A percentile compares a stretch with the other conserved stretches of the same genome.
phyloP scores from a whole-genome alignment of 768 basidiomycete species.

The Dacryopinax primogenitus region DNA sequence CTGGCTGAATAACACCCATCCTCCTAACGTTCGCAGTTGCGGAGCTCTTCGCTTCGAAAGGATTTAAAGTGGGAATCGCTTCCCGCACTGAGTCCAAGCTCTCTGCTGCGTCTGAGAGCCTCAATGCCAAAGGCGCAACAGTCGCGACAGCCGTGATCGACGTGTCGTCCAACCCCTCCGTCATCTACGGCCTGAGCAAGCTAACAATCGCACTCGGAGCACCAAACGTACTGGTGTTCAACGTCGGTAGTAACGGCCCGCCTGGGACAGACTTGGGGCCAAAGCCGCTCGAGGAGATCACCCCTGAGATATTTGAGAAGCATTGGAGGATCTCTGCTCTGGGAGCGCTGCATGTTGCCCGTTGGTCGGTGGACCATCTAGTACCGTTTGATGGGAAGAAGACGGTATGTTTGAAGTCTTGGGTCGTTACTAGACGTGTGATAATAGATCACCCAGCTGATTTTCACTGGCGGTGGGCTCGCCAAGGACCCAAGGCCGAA shows the following conservation, averaged over 20 bases:
- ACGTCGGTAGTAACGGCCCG: slow-evolving; percentile 2
- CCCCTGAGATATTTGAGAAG: slow-evolving; percentile 5
- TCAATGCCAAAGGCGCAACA: background rate
- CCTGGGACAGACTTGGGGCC: background rate
- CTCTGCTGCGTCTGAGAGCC: background rate
- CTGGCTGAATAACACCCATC: background rate
- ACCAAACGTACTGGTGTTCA: background rate
- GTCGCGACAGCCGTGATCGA: slow-evolving; percentile 5
- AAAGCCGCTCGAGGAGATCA: slow-evolving; percentile 7
- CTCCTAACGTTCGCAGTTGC: background rate
- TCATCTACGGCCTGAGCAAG: background rate
- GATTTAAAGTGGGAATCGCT: slow-evolving; percentile 1
- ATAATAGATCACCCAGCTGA: background rate
- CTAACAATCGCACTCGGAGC: background rate
- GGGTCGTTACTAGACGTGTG: background rate
- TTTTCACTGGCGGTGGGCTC: slow-evolving; percentile 4
- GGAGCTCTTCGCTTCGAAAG: background rate
- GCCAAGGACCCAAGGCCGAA: background rate
- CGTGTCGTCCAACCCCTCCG: background rate
- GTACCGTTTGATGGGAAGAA: background rate
- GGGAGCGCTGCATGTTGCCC: background rate
- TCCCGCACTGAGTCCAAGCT: background rate
- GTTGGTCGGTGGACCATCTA: background rate
- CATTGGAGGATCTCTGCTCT: slow-evolving; percentile 5
- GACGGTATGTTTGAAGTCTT: background rate